phyloP scores from a whole-genome alignment of 371 early-diverging fungal species.

The Coemansia sp. region DNA sequence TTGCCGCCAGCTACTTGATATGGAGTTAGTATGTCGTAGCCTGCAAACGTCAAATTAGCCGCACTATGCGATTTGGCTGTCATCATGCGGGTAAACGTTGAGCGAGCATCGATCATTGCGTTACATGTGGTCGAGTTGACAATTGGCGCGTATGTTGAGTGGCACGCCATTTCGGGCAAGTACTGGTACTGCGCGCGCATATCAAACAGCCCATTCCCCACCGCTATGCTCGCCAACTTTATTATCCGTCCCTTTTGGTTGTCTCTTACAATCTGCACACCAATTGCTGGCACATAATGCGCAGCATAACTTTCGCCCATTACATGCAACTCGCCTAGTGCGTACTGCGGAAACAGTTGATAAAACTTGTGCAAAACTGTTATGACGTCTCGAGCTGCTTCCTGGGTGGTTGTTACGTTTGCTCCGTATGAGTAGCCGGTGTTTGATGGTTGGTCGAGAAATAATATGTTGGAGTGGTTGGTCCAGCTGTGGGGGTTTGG shows the following conservation, averaged over 20 bases:
- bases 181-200: slow-evolving; percentile 79
- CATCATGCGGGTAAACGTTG: slow-evolving; percentile 53
- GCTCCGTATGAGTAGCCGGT: slow-evolving; percentile 68
- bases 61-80: background rate
- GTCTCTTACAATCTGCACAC: slow-evolving; percentile 57
- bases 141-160: slow-evolving; percentile 67
- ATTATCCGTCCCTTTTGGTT: slow-evolving; percentile 43
- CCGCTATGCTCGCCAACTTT: slow-evolving; percentile 70
- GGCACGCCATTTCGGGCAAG: slow-evolving; percentile 77
- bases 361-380: slow-evolving; percentile 64
- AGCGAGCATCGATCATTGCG: slow-evolving; percentile 63
- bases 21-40: slow-evolving; percentile 57
- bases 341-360: slow-evolving; percentile 58
- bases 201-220: slow-evolving; percentile 88
- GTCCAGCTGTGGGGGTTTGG: slow-evolving; percentile 66
- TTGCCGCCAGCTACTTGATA: slow-evolving; percentile 66
- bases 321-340: slow-evolving; percentile 53
- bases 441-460: slow-evolving; percentile 73
- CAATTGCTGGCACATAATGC: slow-evolving; percentile 77
- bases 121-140: slow-evolving; percentile 59
- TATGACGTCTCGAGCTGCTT: slow-evolving; percentile 44
- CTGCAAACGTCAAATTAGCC: slow-evolving; percentile 21
- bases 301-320: slow-evolving; percentile 67
- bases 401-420: slow-evolving; percentile 51
- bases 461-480: slow-evolving; percentile 62